phyloP scores from a whole-genome alignment of 306 rosid species.

The cucumber (Cucumis sativus) region Cucumber_9930_V3 NC_026658.2:25243001-25243500 shows the following conservation, averaged over 20 bases:
- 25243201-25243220: not conserved
- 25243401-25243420: constrained; percentile 30
- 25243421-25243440: constrained; percentile 66
- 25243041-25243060: constrained; percentile 81
- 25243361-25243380: not conserved
- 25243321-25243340: not conserved
- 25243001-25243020: not conserved
- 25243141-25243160: constrained; percentile 53
- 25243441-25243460: constrained; percentile 60
- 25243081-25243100: constrained; percentile 90
- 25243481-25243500: constrained; percentile 38
- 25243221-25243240: not conserved
- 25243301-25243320: not conserved
- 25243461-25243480: constrained; percentile 49
- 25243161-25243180: constrained; percentile 53
- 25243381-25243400: not conserved
- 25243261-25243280: not conserved
- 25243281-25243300: not conserved
- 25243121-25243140: constrained; percentile 70
- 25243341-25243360: not conserved
- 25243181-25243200: constrained; percentile 91
- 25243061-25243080: constrained; percentile 97
- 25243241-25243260: not conserved
- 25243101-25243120: constrained; percentile 65
- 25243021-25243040: not conserved